Conservation (phyloP, 2,329 filamentous ascomycete genomes). For the Aspergillus oerlinghausenensis region DNA sequence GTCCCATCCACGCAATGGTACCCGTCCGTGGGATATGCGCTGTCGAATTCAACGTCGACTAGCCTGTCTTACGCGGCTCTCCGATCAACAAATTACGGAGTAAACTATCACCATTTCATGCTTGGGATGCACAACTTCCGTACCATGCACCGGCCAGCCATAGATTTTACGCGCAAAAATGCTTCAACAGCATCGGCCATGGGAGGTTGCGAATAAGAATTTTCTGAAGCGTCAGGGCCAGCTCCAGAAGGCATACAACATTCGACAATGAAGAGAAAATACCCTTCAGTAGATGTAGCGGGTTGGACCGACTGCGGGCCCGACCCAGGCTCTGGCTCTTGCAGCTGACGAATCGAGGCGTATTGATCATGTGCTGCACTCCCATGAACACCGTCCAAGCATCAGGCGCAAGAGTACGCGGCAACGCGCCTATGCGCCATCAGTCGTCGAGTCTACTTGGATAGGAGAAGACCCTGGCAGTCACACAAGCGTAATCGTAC, state of each 20-base stretch:
- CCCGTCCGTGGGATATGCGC: background rate
- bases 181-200: background rate
- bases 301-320: background rate
- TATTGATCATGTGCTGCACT: background rate
- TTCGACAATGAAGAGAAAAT: background rate
- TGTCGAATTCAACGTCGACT: slow-evolving; percentile 5
- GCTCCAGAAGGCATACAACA: background rate
- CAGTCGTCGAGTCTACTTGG: background rate
- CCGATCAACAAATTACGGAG: slow-evolving; percentile 12
- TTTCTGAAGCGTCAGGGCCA: background rate
- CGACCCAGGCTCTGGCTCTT: background rate
- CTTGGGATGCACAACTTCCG: slow-evolving; percentile 11
- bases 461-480: background rate
- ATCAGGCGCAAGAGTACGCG: background rate
- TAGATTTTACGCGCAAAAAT: background rate
- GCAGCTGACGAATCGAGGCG: background rate
- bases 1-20: background rate
- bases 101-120: slow-evolving; percentile 13
- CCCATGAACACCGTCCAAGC: background rate
- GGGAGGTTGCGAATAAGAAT: background rate
- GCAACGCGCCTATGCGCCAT: background rate
- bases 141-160: slow-evolving; percentile 1
- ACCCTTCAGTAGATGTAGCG: background rate
- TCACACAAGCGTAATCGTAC: background rate
- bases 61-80: slow-evolving; percentile 20